Evolutionary conservation across 2,329 filamentous ascomycete species (phyloP), one percentile per base, ranked within the genome.

Genomic region (Aspergillus pseudoglaucus): DNA sequence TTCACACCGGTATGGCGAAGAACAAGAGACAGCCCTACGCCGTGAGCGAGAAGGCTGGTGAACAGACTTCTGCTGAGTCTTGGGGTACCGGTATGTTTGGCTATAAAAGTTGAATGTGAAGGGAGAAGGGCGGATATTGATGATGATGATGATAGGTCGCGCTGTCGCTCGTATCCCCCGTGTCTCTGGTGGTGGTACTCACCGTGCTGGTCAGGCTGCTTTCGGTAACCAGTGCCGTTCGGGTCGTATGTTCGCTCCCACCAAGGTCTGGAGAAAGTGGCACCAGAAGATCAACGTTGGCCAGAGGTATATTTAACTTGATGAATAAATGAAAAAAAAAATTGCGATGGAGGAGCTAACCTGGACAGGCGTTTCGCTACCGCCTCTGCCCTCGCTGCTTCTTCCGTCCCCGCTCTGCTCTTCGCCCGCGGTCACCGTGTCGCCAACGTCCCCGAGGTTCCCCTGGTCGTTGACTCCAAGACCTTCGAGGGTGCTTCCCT

Each of bases 201-300:
- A 98, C 86, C 91, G 93, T 83, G 93, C 93, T 72, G 93, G 93
- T 82, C 93, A 98, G 83, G 93, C 93, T 76, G 93, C 93, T 66
- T 98, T 97, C 78, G 93, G 93, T 89, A 98, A 98, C 88, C 90
- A 91, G 90, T 98, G 93, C 82, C 90, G 93, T 76, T 95, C 91
- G 73, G 93, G 94, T 82, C 93, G 93, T 80, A 98, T 98, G 93
- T 98, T 98, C 80, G 93, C 93, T 65, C 93, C 93, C 63, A 98
- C 93, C 79, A 98, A 98, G 87, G 87, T 95, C 80, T 98, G 93
- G 94, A 84, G 93, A 76, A 96, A 95, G 83, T 98, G 93, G 94
- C 93, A 98, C 83, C 83, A 96, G 82, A 97, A 97, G 90, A 84
- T 98, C 84, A 95, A 95, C 84, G 84, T 94, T 77, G 87, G 87